A percentile compares a stretch with the other conserved stretches of the same genome.
Evolutionary conservation across 2,329 filamentous ascomycete genomes (phyloP).

Genomic region (Falciphora oryzae): DNA sequence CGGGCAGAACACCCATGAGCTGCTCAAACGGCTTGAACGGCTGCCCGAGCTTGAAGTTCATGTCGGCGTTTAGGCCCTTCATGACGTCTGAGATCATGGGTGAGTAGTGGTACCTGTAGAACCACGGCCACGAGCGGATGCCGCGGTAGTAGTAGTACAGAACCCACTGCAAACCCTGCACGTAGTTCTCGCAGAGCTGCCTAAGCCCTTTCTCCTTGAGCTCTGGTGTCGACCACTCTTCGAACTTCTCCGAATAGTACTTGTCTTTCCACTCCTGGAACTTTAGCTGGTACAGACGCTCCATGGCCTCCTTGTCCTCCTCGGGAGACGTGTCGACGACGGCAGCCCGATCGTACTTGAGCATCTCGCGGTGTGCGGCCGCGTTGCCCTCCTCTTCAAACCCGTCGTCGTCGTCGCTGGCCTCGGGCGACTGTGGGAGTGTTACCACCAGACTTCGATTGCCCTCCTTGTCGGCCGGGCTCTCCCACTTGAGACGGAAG

Average conservation of each 20-base stretch:
- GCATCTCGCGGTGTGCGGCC: slow-evolving; percentile 79
- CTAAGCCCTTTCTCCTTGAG: slow-evolving; percentile 70
- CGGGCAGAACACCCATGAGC: slow-evolving; percentile 95
- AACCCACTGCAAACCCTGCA: slow-evolving; percentile 97
- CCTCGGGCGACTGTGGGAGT: slow-evolving; percentile 32
- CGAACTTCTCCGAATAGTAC: slow-evolving; percentile 85
- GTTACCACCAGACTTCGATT: slow-evolving; percentile 46
- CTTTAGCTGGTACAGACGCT: slow-evolving; percentile 83
- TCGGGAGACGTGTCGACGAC: slow-evolving; percentile 74
- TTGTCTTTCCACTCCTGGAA: slow-evolving; percentile 91
- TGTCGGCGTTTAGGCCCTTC: slow-evolving; percentile 77
- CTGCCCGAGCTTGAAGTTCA: slow-evolving; percentile 90
- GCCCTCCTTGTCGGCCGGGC: slow-evolving; percentile 50
- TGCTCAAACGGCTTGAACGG: slow-evolving; percentile 95
- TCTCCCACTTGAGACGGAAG: slow-evolving; percentile 52
- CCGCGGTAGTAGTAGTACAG: slow-evolving; percentile 97
- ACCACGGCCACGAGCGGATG: slow-evolving; percentile 98
- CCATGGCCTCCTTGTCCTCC: slow-evolving; percentile 71
- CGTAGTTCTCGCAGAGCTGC: slow-evolving; percentile 88
- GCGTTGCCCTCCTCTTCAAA: slow-evolving; percentile 80
- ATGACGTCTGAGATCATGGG: slow-evolving; percentile 91
- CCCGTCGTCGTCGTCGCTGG: slow-evolving; percentile 59
- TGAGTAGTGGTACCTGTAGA: slow-evolving; percentile 92
- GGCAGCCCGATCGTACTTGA: slow-evolving; percentile 84
- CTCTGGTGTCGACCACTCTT: slow-evolving; percentile 66